Conservation (phyloP, 2,329 filamentous ascomycete genomes). For the Fusarium scirpi region DNA sequence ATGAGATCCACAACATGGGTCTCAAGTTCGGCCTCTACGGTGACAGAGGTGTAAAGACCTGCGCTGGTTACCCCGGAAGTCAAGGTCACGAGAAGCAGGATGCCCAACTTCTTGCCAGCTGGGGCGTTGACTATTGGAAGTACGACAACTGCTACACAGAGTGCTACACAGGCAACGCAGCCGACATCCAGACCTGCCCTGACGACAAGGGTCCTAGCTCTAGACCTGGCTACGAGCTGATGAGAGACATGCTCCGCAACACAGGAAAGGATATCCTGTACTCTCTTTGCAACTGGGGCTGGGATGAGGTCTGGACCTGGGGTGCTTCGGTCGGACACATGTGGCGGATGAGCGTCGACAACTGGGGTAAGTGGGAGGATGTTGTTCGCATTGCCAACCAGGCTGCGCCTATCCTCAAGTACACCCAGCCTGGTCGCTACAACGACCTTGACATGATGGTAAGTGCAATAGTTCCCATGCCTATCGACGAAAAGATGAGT, state of each 20-base stretch:
- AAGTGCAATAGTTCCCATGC: accelerated
- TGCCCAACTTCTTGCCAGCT: constrained; percentile 21
- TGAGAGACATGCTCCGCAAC: constrained; percentile 13
- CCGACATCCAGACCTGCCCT: constrained; percentile 19
- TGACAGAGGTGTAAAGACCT: constrained; percentile 18
- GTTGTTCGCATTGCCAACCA: constrained; percentile 28
- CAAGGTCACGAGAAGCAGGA: constrained; percentile 27
- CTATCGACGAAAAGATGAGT: accelerated
- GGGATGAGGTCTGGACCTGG: constrained; percentile 31
- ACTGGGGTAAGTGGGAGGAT: constrained; percentile 25
- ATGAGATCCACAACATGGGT: constrained; percentile 28
- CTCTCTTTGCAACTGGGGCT: constrained; percentile 30
- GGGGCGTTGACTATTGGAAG: constrained; percentile 31
- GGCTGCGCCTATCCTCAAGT: constrained; percentile 26
- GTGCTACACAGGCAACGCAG: constrained; percentile 16
- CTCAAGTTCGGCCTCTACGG: constrained; percentile 30
- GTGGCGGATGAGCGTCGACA: constrained; percentile 29
- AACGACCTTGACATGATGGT: constrained; percentile 32
- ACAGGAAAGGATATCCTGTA: constrained; percentile 29
- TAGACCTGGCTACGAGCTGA: constrained; percentile 20
- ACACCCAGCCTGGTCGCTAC: constrained; percentile 20
- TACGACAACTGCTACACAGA: constrained; percentile 31
- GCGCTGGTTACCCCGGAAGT: constrained; percentile 24
- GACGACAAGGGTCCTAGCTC: constrained; percentile 11
- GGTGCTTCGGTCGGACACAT: constrained; percentile 25